Evolutionary conservation across 139 green algal genomes (phyloP), one percentile per base, ranked within the genome.

Genomic region (Chlorella sp.): DNA sequence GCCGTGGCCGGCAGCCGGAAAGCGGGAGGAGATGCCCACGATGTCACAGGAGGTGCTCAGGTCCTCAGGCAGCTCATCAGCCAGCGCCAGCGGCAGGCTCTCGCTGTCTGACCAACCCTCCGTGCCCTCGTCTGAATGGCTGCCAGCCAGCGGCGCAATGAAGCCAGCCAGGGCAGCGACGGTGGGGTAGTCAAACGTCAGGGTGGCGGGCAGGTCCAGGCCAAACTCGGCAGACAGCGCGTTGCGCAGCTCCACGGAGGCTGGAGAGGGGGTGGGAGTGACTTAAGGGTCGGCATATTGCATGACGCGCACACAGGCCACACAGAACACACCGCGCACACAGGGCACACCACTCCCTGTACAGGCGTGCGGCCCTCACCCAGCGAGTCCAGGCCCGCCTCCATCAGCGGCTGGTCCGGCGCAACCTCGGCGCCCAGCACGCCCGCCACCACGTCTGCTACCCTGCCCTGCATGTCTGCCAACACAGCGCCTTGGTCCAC

Each of bases 101-200:
- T 8, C 3, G 7, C 38, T 42, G n/a, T 27, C 29, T 12, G 27
- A 41, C 17, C 0, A 8, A 3, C 29, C 50, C 12, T 41, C 46
- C 9, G 62, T 35, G 23, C 17, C 33, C 14, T 41, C 36, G 31
- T 14, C 69, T 23, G 69, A 9, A n/a, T 42, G n/a, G 41, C 29
- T 38, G 38, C 53, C 38, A 79, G 62, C 40, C 59, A 50, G 50
- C 42, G 33, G 0, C n/a, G 35, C 58, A 1, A 91, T 58, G 43
- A 67, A 86, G 40, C 14, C 69, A 0, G 69, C 51, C 53, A 94
- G 72, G 3, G 77, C 70, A 0, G 51, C 48, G 15, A 86, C 60
- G 1, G 82, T 89, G 23, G 89, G 89, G 68, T 90, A 86, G 76
- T 94, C 89, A 53, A 91, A 92, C 1, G 88, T 50, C 5, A 77